Conservation (phyloP, 2,329 filamentous ascomycete genomes). For the Sclerotinia borealis region DNA sequence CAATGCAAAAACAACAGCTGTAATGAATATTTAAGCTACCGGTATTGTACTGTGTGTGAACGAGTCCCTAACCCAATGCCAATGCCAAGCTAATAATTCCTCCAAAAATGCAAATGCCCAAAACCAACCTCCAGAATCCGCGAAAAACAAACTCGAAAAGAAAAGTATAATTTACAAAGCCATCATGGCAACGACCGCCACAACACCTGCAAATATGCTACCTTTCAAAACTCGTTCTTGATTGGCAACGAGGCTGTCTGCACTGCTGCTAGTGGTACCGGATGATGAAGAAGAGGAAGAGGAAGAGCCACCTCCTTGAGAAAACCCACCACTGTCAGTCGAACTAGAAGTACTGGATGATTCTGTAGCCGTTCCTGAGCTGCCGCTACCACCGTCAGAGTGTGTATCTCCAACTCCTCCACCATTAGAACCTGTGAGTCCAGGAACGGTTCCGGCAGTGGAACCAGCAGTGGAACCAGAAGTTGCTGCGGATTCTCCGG, state of each 20-base stretch:
- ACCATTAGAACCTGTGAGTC: slow-evolving; percentile 44
- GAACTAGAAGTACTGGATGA: slow-evolving; percentile 18
- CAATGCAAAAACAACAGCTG: neutral
- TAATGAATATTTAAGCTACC: neutral
- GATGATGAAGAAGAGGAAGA: slow-evolving; percentile 5
- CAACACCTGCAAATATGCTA: slow-evolving; percentile 29
- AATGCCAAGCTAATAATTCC: neutral
- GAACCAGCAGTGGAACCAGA: slow-evolving; percentile 27
- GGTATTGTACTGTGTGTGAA: neutral
- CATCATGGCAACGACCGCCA: slow-evolving; percentile 31
- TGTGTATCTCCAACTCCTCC: slow-evolving; percentile 4
- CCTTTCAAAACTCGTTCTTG: slow-evolving; percentile 28
- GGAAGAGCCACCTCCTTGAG: slow-evolving; percentile 24
- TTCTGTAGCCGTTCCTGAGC: slow-evolving; percentile 16
- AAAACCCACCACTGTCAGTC: slow-evolving; percentile 28
- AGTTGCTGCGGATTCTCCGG: slow-evolving; percentile 38
- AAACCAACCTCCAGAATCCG: neutral
- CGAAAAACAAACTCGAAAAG: neutral
- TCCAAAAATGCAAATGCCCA: neutral
- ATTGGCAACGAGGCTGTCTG: slow-evolving; percentile 22
- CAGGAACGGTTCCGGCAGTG: slow-evolving; percentile 44
- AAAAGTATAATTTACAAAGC: slow-evolving; percentile 22
- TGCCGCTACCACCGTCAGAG: neutral
- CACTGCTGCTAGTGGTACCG: slow-evolving; percentile 15
- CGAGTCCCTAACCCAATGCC: neutral